Conservation (phyloP, 2,329 filamentous ascomycete species). For the Ceratocystis huliohia region DNA sequence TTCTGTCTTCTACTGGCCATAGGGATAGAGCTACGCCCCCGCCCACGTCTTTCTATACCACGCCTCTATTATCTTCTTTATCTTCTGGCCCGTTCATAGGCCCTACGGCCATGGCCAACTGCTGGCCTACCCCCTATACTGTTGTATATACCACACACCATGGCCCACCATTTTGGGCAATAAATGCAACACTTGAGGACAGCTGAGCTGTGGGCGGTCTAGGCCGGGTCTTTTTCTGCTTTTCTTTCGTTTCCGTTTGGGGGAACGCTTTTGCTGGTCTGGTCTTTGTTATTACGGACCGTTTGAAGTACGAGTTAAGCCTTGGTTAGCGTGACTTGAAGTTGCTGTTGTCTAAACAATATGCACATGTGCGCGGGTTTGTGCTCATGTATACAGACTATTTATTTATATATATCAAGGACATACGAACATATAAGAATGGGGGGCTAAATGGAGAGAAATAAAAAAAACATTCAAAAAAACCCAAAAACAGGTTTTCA, state of each 20-base stretch:
- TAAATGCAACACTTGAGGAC: not conserved
- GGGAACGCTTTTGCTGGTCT: not conserved
- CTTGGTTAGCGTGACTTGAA: not conserved
- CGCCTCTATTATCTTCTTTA: not conserved
- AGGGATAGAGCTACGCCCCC: no score
- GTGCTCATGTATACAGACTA: not conserved
- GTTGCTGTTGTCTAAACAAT: not conserved
- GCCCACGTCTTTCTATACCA: not conserved
- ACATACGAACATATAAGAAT: not conserved
- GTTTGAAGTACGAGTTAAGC: no score
- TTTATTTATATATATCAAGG: not conserved
- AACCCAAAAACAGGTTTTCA: not conserved
- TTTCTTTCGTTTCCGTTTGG: no score
- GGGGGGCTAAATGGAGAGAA: not conserved
- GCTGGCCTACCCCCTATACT: not conserved
- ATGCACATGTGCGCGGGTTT: not conserved
- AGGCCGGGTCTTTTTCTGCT: not conserved
- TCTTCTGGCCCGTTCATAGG: not conserved
- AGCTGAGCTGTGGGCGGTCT: conserved; percentile 3
- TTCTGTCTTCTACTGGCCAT: not conserved
- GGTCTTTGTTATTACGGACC: not conserved
- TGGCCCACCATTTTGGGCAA: not conserved
- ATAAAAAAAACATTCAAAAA: not conserved
- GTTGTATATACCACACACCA: not conserved
- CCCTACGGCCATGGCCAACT: not conserved